Evolutionary conservation across 2,329 filamentous ascomycete species (phyloP).

Genomic region (Cercospora sojina): DNA sequence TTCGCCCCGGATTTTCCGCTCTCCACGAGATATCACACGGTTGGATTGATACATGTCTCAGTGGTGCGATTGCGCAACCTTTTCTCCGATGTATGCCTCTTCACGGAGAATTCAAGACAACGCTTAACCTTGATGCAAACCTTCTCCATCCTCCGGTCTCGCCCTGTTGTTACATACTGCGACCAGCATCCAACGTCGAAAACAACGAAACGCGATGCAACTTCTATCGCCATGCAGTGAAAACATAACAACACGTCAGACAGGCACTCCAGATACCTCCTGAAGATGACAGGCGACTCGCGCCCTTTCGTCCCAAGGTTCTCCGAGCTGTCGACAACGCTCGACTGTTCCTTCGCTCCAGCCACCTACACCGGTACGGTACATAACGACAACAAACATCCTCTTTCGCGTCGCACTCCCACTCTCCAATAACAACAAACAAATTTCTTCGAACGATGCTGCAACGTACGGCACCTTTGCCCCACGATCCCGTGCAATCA

Average conservation of each 20-base stretch:
- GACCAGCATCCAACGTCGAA: conserved; percentile 1
- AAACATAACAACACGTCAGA: background rate
- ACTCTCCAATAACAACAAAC: conserved; percentile 9
- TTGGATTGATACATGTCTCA: conserved; percentile 4
- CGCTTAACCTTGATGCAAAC: background rate
- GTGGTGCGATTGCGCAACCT: conserved; percentile 1
- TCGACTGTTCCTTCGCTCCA: background rate
- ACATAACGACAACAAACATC: conserved; percentile 12
- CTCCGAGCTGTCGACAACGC: conserved; percentile 1
- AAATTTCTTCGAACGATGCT: background rate
- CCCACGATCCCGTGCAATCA: background rate
- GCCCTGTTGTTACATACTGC: conserved; percentile 3
- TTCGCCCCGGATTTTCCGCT: background rate
- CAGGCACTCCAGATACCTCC: background rate
- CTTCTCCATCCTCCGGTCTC: background rate
- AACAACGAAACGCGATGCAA: background rate
- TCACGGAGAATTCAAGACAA: conserved; percentile 2
- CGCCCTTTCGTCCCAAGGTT: background rate
- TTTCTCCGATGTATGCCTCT: conserved; percentile 5
- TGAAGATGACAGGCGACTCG: background rate
- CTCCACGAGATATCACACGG: background rate
- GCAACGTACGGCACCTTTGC: background rate
- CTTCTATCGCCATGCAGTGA: background rate
- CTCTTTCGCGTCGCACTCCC: conserved; percentile 4
- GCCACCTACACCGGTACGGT: background rate